These are phyloP conservation scores for Tylopilus subfusipes DNA, from an alignment of 768 basidiomycete species.

Conservation along the genomic window DNA sequence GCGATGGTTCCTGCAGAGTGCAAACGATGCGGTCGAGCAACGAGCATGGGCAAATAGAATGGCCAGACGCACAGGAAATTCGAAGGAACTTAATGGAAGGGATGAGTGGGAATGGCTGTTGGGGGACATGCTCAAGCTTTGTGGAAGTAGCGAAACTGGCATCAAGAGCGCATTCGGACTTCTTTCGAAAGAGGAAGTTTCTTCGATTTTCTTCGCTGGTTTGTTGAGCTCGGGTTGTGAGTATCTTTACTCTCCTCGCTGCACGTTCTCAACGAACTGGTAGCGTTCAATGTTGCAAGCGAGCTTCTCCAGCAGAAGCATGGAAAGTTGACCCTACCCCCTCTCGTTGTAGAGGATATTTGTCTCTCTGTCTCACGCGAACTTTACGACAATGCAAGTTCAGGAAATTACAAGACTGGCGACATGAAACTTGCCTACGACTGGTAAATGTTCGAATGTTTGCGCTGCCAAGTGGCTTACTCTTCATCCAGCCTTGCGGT, in stretches of 20 bases:
- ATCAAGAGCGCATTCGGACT: slow-evolving; percentile 78
- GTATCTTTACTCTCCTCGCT: slow-evolving; percentile 33
- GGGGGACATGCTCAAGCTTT: slow-evolving; percentile 86
- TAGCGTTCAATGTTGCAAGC: slow-evolving; percentile 69
- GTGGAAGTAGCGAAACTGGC: slow-evolving; percentile 56
- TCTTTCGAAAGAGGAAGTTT: slow-evolving; percentile 65
- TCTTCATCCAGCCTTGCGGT: slow-evolving; percentile 63
- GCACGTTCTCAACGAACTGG: slow-evolving; percentile 8
- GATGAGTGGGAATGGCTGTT: slow-evolving; percentile 87
- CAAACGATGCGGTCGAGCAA: slow-evolving; percentile 63
- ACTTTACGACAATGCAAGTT: slow-evolving; percentile 92
- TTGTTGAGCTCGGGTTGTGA: slow-evolving; percentile 83
- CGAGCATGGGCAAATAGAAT: slow-evolving; percentile 83
- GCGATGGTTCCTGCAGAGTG: slow-evolving; percentile 87
- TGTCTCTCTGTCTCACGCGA: slow-evolving; percentile 81
- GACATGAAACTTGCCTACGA: slow-evolving; percentile 98
- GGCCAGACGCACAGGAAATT: slow-evolving; percentile 64
- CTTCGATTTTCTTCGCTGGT: slow-evolving; percentile 82
- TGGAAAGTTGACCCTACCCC: slow-evolving; percentile 45
- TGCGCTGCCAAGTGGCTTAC: slow-evolving; percentile 1
- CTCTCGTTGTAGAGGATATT: slow-evolving; percentile 63
- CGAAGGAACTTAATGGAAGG: slow-evolving; percentile 50
- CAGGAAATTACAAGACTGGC: slow-evolving; percentile 87
- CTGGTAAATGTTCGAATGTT: slow-evolving; percentile 51
- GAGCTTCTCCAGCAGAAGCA: slow-evolving; percentile 50